Evolutionary conservation across 345 rosid genomes (phyloP), one percentile per base, ranked within the genome.

Genomic region (Pugionium cornutum): DNA sequence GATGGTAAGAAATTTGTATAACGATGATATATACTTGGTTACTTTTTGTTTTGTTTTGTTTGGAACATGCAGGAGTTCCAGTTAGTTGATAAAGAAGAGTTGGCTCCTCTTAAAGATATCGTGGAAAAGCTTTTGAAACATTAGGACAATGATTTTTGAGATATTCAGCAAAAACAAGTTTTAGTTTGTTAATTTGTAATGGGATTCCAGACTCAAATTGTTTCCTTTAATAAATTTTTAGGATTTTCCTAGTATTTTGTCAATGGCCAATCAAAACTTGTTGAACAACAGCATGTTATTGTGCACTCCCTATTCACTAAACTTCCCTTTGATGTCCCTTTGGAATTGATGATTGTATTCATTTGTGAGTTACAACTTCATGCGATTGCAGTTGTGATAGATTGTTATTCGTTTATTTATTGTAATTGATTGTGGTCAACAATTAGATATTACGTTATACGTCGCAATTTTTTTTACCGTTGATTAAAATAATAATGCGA

Each of bases 241-340:
- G 71, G 82, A 92, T 94, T 83, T 85, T 89, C 75, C 88, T 95
- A 45, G 90, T 94, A 73, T 92, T 90, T 79, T 84, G 95, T 96
- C 99, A 94, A 71, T 94, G 97, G 47, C 95, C 99, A 73, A 90
- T 90, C 67, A 94, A 77, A 77, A 92, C 97, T 82, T 88, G 89
- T 81, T 91, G 99, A 73, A 95, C 97, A 77, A 82, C 92, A 62
- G 92, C 96, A 80, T 88, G 90, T 55, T 96, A 89, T 72, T 94
- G 97, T 73, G 97, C 80, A 59, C 97, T 96, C 33, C 99, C 99
- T 78, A n/a, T 90, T 94, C 63, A 86, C 89, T 70, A 94, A 76
- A 79, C 99, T 88, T 71, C 86, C 95, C 66, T 97, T 82, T 53
- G 97, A 90, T 53, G 83, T 85, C 76, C 97, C 18, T 18, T 18